Evolutionary conservation across 768 basidiomycete genomes (phyloP), one percentile per base, ranked within the genome.

Genomic region (Gloeopeniophorella convolvens): DNA sequence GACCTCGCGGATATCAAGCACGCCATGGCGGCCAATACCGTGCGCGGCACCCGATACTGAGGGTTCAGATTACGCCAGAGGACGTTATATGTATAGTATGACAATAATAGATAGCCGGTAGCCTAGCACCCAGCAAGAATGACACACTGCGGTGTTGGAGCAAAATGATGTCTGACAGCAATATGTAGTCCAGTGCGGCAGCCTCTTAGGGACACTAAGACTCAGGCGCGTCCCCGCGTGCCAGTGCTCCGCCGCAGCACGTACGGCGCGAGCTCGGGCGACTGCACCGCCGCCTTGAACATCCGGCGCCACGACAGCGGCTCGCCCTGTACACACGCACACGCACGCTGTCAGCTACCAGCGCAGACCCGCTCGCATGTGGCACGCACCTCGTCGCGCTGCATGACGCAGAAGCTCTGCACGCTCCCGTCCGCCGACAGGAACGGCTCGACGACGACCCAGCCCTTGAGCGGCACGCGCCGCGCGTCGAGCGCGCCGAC

Each of bases 241-340:
- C n/a, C n/a, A n/a, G n/a, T n/a, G n/a, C 35, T 26, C 30, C 36
- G 46, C 42, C 51, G 61, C 45, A 72, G 60, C 5, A 89, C 85
- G 65, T 83, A 75, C 13, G 79, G 82, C 44, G 73, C 74, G 9
- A 90, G 70, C 1, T 61, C 60, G 0, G 69, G 65, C 9, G 78
- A 77, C 56, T 65, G 59, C 35, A 86, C 76, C 36, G 85, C 57
- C 6, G 68, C 70, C 60, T 81, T 86, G 83, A 86, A 90, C 31
- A 89, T 69, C 62, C 77, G 74, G 33, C 86, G 70, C 88, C 87
- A 89, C 35, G 80, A 83, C 42, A 88, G 76, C 20, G 86, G 87
- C 61, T 79, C 85, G 0, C 87, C 87, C 83, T 88, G 45, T 9
- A 31, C 39, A 21, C 21, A 16, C 32, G n/a, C 18, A 43, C 48